Evolutionary conservation across 768 basidiomycete genomes (phyloP).

Genomic region (Rhodocollybia butyracea): DNA sequence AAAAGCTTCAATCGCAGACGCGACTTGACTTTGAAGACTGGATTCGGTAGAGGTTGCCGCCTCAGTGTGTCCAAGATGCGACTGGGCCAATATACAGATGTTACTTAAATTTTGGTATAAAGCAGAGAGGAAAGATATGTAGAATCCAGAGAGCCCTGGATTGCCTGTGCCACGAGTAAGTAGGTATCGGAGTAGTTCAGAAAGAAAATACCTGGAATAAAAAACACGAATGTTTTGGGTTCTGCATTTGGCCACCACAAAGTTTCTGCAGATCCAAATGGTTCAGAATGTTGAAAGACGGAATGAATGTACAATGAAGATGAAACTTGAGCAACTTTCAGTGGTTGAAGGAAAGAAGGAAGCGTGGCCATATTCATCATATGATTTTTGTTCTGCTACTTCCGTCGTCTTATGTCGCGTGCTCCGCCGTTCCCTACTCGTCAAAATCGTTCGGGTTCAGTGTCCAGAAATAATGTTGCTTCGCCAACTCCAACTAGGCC

Average conservation of each 20-base stretch:
- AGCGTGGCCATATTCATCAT: background rate
- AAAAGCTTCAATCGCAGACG: constrained; percentile 52
- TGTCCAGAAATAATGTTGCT: constrained; percentile 32
- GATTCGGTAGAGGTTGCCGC: constrained; percentile 20
- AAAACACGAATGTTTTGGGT: constrained; percentile 37
- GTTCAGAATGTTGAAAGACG: constrained; percentile 34
- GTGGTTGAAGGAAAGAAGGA: constrained; percentile 13
- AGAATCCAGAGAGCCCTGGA: constrained; percentile 65
- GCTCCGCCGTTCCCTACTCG: constrained; percentile 55
- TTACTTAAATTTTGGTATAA: constrained; percentile 34
- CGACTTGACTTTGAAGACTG: constrained; percentile 36
- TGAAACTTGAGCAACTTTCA: background rate
- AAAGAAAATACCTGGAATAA: constrained; percentile 42
- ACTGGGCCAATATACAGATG: constrained; percentile 57
- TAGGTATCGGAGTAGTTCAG: background rate
- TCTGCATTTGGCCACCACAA: constrained; percentile 46
- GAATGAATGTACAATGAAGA: constrained; percentile 21
- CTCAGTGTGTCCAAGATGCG: constrained; percentile 64
- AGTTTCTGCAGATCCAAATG: constrained; percentile 41
- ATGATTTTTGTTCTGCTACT: background rate
- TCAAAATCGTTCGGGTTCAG: constrained; percentile 44
- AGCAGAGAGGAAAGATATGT: constrained; percentile 57
- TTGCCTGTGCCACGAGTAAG: constrained; percentile 32
- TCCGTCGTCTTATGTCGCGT: constrained; percentile 46
- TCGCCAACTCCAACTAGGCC: constrained; percentile 48